Evolutionary conservation across 805 yeast genomes (phyloP), one percentile per base, ranked within the genome.

Genomic region (Wickerhamomyces canadensis): DNA sequence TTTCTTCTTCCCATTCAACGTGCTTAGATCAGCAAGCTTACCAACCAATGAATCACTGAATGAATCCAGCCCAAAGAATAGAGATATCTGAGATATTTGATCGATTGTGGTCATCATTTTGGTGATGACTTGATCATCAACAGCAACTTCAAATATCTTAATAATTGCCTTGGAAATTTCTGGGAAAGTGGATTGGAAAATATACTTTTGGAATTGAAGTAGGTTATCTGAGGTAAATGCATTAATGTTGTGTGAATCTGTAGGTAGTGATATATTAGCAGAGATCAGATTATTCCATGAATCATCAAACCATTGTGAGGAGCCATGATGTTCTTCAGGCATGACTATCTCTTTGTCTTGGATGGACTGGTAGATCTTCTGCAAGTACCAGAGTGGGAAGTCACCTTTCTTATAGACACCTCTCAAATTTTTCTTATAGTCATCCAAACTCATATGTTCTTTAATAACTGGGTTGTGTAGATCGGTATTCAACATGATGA

Each of bases 321-420:
- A 85, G 13, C 91, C 93, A 55, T 87, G 94, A 50, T 91, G 97
- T 53, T 93, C 98, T 52, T 93, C 98, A 0, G 98, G 98, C 89
- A 94, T 85, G 34, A 93, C 86, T 45, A 93, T 93, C 60, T 93
- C 99, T 36, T 83, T 75, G 38, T 81, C 85, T 43, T 77, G 72
- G 38, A 93, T 89, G 1, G 95, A 83, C 19, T 73, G 64, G 59
- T 84, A 93, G 19, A 91, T 87, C 45, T 75, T 83, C 42, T 80
- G 78, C 43, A 91, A 66, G 54, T 87, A 91, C 84, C 95, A 88
- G 18, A 70, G 71, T 4, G 94, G 91, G 64, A 84, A 89, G 60
- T 89, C 93, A 26, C 73, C 70, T 16, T 76, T 75, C 46, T 80
- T 80, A 54, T 80, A 80, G 19, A 87, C 83, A 6, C 95, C 95